These are phyloP conservation scores for Dittrichia graveolens DNA, from an alignment of 129 eudicot genomes.

Conservation along the genomic window DNA sequence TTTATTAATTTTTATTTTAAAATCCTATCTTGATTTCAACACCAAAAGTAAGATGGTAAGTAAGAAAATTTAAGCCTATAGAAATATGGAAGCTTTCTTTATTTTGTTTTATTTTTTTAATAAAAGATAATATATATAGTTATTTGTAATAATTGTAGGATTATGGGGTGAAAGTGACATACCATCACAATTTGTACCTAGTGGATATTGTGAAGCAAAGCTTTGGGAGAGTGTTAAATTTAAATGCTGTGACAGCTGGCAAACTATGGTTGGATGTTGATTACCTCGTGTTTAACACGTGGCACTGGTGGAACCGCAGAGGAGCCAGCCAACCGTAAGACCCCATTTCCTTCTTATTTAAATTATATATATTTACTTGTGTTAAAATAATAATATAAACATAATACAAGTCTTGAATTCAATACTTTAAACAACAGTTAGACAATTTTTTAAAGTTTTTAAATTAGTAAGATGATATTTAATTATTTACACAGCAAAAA, in stretches of 20 bases:
- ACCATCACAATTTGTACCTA: constrained; percentile 52
- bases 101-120: background rate
- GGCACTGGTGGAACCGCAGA: constrained; percentile 78
- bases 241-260: constrained; percentile 45
- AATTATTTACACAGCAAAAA: too few relatives aligned
- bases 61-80: too few relatives aligned
- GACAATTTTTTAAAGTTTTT: background rate
- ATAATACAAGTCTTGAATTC: background rate
- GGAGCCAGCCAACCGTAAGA: constrained; percentile 56
- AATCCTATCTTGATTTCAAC: too few relatives aligned
- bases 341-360: background rate
- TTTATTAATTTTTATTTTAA: too few relatives aligned
- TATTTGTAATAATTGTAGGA: constrained; percentile 41
- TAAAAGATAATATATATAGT: background rate
- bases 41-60: too few relatives aligned
- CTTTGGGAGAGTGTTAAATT: constrained; percentile 50
- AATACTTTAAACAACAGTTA: background rate
- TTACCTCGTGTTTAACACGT: constrained; percentile 66
- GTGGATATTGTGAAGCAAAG: constrained; percentile 49
- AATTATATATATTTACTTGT: background rate
- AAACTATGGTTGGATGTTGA: constrained; percentile 52
- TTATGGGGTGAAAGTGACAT: constrained; percentile 41
- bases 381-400: background rate
- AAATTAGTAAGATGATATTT: too few relatives aligned
- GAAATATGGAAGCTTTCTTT: too few relatives aligned